Percentiles rank a stretch among this genome's conserved stretches.
Evolutionary conservation across 2,329 filamentous ascomycete species (phyloP).

Genomic region (Decorospora gaudefroyi): DNA sequence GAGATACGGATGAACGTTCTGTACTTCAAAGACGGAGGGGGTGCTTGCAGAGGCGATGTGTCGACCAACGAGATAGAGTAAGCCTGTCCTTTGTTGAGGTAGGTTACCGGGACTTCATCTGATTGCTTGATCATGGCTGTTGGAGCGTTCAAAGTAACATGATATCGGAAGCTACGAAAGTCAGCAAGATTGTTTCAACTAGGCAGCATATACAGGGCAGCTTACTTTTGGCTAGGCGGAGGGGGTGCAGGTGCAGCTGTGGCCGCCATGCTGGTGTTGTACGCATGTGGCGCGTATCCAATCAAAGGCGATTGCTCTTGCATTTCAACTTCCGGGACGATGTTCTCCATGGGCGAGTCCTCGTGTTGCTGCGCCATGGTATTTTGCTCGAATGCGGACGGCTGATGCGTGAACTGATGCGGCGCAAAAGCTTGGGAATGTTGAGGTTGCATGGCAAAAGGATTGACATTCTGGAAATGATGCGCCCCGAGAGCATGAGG

Average conservation of each 20-base stretch:
- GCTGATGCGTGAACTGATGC: conserved; percentile 78
- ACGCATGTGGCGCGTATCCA: conserved; percentile 58
- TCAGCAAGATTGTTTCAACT: conserved; percentile 27
- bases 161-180: conserved; percentile 74
- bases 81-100: conserved; percentile 95
- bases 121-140: conserved; percentile 93
- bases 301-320: conserved; percentile 65
- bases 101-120: conserved; percentile 94
- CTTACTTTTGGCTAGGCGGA: conserved; percentile 55
- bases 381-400: conserved; percentile 70
- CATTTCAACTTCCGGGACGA: conserved; percentile 61
- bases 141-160: conserved; percentile 86
- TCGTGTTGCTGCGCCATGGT: conserved; percentile 71
- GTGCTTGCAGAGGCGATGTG: conserved; percentile 63
- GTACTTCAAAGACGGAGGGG: conserved; percentile 69
- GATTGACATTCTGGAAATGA: conserved; percentile 67
- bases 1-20: conserved; percentile 93
- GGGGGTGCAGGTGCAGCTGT: conserved; percentile 40
- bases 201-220: conserved; percentile 11
- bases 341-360: conserved; percentile 66
- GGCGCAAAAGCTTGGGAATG: conserved; percentile 67
- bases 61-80: conserved; percentile 87
- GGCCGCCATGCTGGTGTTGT: conserved; percentile 55
- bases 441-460: conserved; percentile 64
- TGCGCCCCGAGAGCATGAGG: conserved; percentile 46